Percentiles rank a stretch among this genome's conserved stretches.
phyloP scores from a whole-genome alignment of 371 early-diverging fungal genomes.

The Synchytrium microbalum region DNA sequence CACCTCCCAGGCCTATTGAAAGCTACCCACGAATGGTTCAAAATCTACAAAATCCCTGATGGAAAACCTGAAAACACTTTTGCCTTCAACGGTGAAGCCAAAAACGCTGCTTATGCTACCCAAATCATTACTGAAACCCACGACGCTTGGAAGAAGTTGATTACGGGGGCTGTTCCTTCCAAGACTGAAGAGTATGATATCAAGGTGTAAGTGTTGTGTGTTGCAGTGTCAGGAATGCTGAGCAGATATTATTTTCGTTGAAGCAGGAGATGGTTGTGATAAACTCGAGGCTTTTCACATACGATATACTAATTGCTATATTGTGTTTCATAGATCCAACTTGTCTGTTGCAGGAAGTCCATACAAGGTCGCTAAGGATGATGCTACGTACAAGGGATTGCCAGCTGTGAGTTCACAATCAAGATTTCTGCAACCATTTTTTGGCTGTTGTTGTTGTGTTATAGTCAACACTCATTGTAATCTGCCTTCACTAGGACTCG shows the following conservation, averaged over 20 bases:
- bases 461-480: neutral
- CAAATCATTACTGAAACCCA: slow-evolving; percentile 89
- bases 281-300: neutral
- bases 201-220: slow-evolving; percentile 43
- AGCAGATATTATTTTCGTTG: slow-evolving; percentile 14
- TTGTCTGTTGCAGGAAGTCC: slow-evolving; percentile 64
- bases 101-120: slow-evolving; percentile 76
- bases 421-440: neutral
- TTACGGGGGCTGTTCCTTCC: slow-evolving; percentile 52
- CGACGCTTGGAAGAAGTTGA: slow-evolving; percentile 90
- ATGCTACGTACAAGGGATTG: slow-evolving; percentile 47
- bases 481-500: slow-evolving; percentile 15
- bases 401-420: slow-evolving; percentile 49
- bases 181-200: slow-evolving; percentile 63
- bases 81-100: slow-evolving; percentile 83
- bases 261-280: neutral
- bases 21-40: slow-evolving; percentile 97
- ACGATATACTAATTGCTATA: neutral
- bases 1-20: slow-evolving; percentile 91
- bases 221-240: neutral
- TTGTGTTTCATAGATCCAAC: slow-evolving; percentile 46
- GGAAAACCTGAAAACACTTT: slow-evolving; percentile 98
- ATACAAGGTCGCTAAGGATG: slow-evolving; percentile 52
- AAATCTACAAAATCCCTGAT: slow-evolving; percentile 99
- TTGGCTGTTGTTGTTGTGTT: neutral